Percentiles rank a stretch among this genome's conserved stretches.
phyloP scores from a whole-genome alignment of 257 asterid genomes.

The Misopates orontium region DNA sequence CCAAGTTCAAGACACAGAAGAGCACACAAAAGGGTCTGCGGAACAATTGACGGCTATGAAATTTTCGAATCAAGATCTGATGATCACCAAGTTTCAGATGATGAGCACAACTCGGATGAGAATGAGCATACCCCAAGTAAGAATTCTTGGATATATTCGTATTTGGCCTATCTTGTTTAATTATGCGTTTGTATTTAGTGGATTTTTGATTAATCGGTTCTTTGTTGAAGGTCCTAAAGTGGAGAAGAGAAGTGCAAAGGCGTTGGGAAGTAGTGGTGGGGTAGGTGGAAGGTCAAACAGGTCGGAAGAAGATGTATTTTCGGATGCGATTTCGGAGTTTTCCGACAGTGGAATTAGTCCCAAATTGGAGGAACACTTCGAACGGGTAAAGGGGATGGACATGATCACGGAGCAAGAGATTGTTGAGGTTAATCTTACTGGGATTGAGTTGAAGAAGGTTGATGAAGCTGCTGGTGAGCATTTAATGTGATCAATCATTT shows the following conservation, averaged over 20 bases:
- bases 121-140: conserved; percentile 59
- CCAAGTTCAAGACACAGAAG: conserved; percentile 91
- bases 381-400: conserved; percentile 29
- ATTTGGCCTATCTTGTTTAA: background rate
- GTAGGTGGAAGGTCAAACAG: conserved; percentile 42
- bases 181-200: background rate
- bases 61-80: conserved; percentile 37
- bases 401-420: conserved; percentile 33
- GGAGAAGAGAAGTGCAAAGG: conserved; percentile 39
- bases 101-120: conserved; percentile 61
- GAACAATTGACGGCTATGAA: conserved; percentile 73
- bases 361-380: conserved; percentile 37
- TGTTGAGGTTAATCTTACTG: conserved; percentile 37
- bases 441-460: conserved; percentile 27
- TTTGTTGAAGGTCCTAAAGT: conserved; percentile 51
- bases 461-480: conserved; percentile 48
- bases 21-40: conserved; percentile 84
- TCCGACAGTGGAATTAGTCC: conserved; percentile 59
- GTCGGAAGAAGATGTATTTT: conserved; percentile 72
- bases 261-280: conserved; percentile 35
- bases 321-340: conserved; percentile 78
- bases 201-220: background rate
- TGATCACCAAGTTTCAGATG: conserved; percentile 45
- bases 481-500: conserved; percentile 18
- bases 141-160: conserved; percentile 27